Base-by-base conservation (phyloP, 768 basidiomycete genomes). In the Pulveroboletus sp. region DNA sequence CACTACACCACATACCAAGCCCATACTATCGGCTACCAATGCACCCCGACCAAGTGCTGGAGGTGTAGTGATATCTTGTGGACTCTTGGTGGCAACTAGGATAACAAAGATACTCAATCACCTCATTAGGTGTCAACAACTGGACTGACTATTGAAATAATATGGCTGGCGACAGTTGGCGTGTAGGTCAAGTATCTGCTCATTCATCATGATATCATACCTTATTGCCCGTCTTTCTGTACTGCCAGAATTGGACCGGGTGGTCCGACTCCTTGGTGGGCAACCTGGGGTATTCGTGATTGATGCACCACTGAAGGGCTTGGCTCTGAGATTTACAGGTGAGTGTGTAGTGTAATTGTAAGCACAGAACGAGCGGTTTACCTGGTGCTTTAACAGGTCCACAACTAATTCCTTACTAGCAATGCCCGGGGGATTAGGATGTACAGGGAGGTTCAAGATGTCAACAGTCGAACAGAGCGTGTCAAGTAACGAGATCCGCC, bases 11-110 rank as follows among this genome's bases (percentile, higher is more conserved):
- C 56, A 44, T 59, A 81, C 80, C 49, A 80, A 58, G 47, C 83
- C 93, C 93, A 96, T 96, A 36, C 89, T 87, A 68, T 95, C 93
- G 1, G 86, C 93, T 49, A 88, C 82, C 43, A 95, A 71, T 3
- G 89, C 93, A n/a, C 93, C 93, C 59, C 84, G 73, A 9, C 91
- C 91, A 18, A 94, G 78, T 0, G 57, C 56, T 3, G 92, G 92
- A 18, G 68, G 67, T 2, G 55, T 50, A 2, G 73, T 61, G 0
- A 70, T 69, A 46, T 78, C 73, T 63, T 89, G 89, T 17, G 87
- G 89, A 11, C 82, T 85, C 57, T 85, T 86, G 0, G 93, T 93
- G 0, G 86, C 91, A 49, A 94, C 83, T 87, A 46, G 1, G 52
- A 50, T 11, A 43, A 30, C n/a, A 39, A 36, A 32, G 3, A 18